These are phyloP conservation scores for Fusarium sp. DNA, from an alignment of 2,329 filamentous ascomycete species.

Conservation along the genomic window DNA sequence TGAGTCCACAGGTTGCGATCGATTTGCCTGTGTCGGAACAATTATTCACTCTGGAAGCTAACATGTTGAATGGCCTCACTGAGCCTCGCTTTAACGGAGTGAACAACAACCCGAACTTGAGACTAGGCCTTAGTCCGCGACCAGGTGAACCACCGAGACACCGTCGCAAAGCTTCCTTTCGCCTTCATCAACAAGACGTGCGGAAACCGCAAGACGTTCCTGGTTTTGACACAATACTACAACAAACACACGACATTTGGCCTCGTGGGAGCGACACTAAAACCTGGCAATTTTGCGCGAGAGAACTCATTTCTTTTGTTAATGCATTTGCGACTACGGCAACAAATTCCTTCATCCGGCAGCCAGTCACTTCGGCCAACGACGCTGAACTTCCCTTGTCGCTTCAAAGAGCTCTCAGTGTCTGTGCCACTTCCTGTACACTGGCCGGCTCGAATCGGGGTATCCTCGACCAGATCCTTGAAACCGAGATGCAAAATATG, in stretches of 20 bases:
- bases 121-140: background rate
- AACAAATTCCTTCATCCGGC: constrained; percentile 4
- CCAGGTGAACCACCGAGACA: background rate
- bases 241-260: background rate
- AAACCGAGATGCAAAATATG: background rate
- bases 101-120: background rate
- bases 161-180: background rate
- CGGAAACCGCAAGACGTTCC: background rate
- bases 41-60: background rate
- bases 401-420: constrained; percentile 6
- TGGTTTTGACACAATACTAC: background rate
- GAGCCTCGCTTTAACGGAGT: background rate
- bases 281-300: constrained; percentile 16
- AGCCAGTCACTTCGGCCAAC: background rate
- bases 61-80: background rate
- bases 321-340: background rate
- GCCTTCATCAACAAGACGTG: background rate
- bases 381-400: background rate
- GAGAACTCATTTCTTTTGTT: constrained; percentile 8
- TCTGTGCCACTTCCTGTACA: constrained; percentile 2
- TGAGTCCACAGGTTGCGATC: background rate
- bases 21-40: background rate
- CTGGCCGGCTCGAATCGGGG: background rate
- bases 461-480: constrained; percentile 5
- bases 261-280: constrained; percentile 4